phyloP scores from a whole-genome alignment of 2,329 filamentous ascomycete genomes.

The Bipolaris victoriae region DNA sequence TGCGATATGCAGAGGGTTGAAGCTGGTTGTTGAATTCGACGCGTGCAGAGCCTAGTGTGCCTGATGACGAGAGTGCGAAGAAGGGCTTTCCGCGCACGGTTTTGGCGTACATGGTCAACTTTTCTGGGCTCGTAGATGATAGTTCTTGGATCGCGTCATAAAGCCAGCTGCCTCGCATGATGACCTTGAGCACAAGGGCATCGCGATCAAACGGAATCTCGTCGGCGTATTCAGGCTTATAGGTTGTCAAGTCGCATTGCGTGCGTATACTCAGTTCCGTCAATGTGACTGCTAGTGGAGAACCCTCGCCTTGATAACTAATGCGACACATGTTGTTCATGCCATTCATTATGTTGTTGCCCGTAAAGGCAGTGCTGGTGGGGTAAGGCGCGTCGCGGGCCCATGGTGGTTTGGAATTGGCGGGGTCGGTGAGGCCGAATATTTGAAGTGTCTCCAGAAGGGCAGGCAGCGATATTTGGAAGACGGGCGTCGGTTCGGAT shows the following conservation, averaged over 20 bases:
- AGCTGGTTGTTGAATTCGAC: slow-evolving; percentile 63
- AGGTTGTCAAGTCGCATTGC: slow-evolving; percentile 88
- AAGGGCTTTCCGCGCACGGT: slow-evolving; percentile 59
- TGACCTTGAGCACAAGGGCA: slow-evolving; percentile 85
- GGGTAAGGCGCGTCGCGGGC: slow-evolving; percentile 51
- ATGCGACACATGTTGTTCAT: slow-evolving; percentile 87
- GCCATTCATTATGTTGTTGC: slow-evolving; percentile 74
- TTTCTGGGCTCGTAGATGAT: slow-evolving; percentile 70
- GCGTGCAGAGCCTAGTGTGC: slow-evolving; percentile 64
- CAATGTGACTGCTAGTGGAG: slow-evolving; percentile 81
- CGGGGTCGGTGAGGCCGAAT: slow-evolving; percentile 70
- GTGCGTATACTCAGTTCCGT: slow-evolving; percentile 76
- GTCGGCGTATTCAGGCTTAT: slow-evolving; percentile 68
- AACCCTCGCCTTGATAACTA: slow-evolving; percentile 74
- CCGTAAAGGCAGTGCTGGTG: slow-evolving; percentile 75
- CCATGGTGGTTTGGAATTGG: slow-evolving; percentile 46
- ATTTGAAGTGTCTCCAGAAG: slow-evolving; percentile 95
- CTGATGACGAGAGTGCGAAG: slow-evolving; percentile 73
- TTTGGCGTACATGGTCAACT: slow-evolving; percentile 65
- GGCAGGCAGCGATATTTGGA: slow-evolving; percentile 85
- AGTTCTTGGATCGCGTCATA: slow-evolving; percentile 75
- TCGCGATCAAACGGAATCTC: slow-evolving; percentile 89
- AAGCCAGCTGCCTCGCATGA: slow-evolving; percentile 81
- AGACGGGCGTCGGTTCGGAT: slow-evolving; percentile 63
- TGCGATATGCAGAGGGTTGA: slow-evolving; percentile 24